Base-by-base conservation (phyloP, 2,329 filamentous ascomycete genomes). In the Penicillium frequentans region DNA sequence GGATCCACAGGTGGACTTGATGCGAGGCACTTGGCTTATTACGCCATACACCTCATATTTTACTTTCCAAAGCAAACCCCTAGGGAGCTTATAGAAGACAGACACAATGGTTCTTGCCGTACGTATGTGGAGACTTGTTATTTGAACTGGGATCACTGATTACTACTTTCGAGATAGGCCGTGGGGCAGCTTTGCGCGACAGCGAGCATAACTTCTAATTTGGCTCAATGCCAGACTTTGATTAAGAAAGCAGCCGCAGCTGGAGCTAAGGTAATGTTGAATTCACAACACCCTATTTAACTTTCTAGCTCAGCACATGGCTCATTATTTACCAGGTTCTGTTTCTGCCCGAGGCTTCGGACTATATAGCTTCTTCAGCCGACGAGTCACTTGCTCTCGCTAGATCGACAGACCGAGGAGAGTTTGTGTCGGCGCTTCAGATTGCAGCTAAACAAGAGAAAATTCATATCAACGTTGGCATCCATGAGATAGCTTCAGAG, bases 181-280 rank as follows among this genome's bases (percentile, higher is more conserved):
- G 82, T 96, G 46, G 93, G 92, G 33, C 93, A 97, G 77, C 86
- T 97, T 75, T 93, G 91, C 77, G 93, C 92, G 37, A 96, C 91
- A 57, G 82, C 87, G 59, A 90, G 85, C 62, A 86, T 95, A 80
- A 77, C 84, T 63, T 84, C 89, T 68, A 98, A 97, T 73, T 85
- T 97, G 45, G 79, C 84, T 49, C 89, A 93, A 74, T 96, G 91
- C 74, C 85, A 87, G 59, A 79, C 75, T 42, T 81, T 96, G 46
- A 82, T 95, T 54, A 81, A 81, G 56, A 90, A 89, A 71, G 92
- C 93, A 35, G 86, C 88, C 10, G 79, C 81, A 27, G 87, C 87
- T 55, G 91, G 91, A 45, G 93, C 93, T 54, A 90, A 92, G 81
- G 90, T 92, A 68, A 29, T 9, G 3, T 33, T 31, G 29, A 16